phyloP scores from a whole-genome alignment of 2,329 filamentous ascomycete genomes.

The Pyricularia sp. region DNA sequence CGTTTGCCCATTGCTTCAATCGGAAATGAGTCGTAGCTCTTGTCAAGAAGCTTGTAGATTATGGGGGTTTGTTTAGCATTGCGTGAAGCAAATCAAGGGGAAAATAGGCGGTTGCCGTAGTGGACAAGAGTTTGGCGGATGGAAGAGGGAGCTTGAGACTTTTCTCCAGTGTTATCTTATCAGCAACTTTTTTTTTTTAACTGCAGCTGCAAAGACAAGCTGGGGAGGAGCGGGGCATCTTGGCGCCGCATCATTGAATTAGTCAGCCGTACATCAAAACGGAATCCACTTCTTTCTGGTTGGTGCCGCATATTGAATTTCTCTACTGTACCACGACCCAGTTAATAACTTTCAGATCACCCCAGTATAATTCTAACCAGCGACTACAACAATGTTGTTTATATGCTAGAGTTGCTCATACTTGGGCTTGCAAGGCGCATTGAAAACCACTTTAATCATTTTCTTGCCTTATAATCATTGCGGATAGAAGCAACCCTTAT shows the following conservation, averaged over 20 bases:
- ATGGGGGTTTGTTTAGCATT: not conserved
- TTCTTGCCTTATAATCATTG: too few species aligned
- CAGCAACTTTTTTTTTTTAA: not conserved
- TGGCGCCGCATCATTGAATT: not conserved
- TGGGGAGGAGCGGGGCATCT: not conserved
- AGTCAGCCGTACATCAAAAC: not conserved
- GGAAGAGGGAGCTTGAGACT: not conserved
- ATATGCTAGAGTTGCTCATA: too few species aligned
- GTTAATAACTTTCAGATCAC: too few species aligned
- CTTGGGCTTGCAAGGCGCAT: too few species aligned
- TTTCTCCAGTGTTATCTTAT: conserved; percentile 3
- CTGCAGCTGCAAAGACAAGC: not conserved
- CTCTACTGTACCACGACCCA: too few species aligned
- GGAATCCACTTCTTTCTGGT: not conserved
- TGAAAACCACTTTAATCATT: too few species aligned
- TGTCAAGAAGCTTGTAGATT: not conserved
- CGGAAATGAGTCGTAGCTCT: not conserved
- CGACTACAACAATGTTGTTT: too few species aligned
- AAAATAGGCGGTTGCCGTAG: not conserved
- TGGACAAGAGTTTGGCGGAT: not conserved
- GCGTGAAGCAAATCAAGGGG: not conserved
- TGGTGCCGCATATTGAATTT: too few species aligned
- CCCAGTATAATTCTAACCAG: too few species aligned
- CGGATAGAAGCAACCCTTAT: too few species aligned
- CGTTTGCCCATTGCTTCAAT: conserved; percentile 8